Evolutionary conservation across 1,139 yeast genomes (phyloP), one percentile per base, ranked within the genome.

Genomic region (Saccharomyces hybrid): DNA sequence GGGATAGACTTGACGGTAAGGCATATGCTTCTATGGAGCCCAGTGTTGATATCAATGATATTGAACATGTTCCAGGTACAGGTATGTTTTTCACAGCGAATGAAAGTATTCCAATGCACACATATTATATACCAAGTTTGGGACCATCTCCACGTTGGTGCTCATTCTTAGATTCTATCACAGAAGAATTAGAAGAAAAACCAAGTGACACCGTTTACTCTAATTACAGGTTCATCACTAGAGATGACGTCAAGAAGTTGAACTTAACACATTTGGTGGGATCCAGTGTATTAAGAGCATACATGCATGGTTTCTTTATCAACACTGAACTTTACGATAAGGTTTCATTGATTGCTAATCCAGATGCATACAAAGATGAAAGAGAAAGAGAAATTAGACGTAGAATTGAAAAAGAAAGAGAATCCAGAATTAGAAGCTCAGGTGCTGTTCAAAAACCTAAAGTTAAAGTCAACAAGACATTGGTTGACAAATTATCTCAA

Each of bases 141-240:
- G 99, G 99, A 0, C 97, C 98, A 5, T 96, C 99, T 1, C 99
- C 99, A 57, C 79, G 78, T 63, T 93, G 99, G 99, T 91, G 97
- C 72, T 88, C 97, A 23, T 90, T 90, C 88, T 79, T 93, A 76
- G 99, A 93, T 70, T 88, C 86, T 69, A 84, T 93, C 57, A 93
- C 99, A 5, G 99, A 93, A 76, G 99, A 93, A 71, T 79, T 95
- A 72, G 99, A 93, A 74, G 98, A 93, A 72, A 88, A 85, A 68
- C 97, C 97, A 50, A 78, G 87, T 20, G 93, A 88, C 60, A 77
- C 93, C 1, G 95, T 93, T 46, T 70, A 20, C 23, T 20, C 23
- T 2, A 20, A 20, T 20, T 20, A 20, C 23, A 20, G 23, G 23
- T 20, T 20, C 23, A 20, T 20, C 3, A 20, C 23, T 2, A 20